Conservation (phyloP, 129 eudicot species). For the Arctium minus region DNA sequence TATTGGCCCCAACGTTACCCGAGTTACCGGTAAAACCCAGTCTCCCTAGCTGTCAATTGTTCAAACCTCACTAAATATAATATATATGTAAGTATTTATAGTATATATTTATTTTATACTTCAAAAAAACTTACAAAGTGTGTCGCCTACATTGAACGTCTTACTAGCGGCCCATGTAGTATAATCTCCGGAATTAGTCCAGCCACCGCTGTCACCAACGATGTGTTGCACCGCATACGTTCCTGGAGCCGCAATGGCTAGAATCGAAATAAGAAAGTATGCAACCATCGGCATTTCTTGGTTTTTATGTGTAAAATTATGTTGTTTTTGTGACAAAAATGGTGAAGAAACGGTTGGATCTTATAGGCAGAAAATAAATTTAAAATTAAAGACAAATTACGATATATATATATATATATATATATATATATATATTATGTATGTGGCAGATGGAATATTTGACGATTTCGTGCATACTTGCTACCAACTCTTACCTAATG, state of each 20-base stretch:
- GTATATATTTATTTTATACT: background rate
- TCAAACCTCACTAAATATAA: too few relatives aligned
- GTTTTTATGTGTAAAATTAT: background rate
- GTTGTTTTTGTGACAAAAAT: slow-evolving; percentile 3
- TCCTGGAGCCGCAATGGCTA: slow-evolving; percentile 6
- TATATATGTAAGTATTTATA: background rate
- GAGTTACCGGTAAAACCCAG: too few relatives aligned
- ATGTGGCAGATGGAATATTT: slow-evolving; percentile 41
- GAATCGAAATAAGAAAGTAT: slow-evolving; percentile 3
- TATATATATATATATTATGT: background rate
- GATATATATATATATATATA: background rate
- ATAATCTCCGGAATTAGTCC: slow-evolving; percentile 34
- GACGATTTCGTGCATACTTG: slow-evolving; percentile 26
- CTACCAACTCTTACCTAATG: slow-evolving; percentile 41
- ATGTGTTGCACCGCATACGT: slow-evolving; percentile 25
- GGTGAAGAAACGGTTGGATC: slow-evolving; percentile 13
- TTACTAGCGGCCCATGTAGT: slow-evolving; percentile 36
- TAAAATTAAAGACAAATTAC: background rate
- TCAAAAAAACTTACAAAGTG: slow-evolving; percentile 24
- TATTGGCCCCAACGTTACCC: background rate
- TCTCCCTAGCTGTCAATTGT: background rate
- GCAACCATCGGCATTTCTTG: slow-evolving; percentile 14
- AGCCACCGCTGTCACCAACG: slow-evolving; percentile 36
- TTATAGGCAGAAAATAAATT: slow-evolving; percentile 10
- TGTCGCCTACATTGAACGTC: slow-evolving; percentile 38